Percentiles rank a stretch among this genome's conserved stretches.
phyloP scores from a whole-genome alignment of 345 rosid species.

The Citrus mangshanensis region DNA sequence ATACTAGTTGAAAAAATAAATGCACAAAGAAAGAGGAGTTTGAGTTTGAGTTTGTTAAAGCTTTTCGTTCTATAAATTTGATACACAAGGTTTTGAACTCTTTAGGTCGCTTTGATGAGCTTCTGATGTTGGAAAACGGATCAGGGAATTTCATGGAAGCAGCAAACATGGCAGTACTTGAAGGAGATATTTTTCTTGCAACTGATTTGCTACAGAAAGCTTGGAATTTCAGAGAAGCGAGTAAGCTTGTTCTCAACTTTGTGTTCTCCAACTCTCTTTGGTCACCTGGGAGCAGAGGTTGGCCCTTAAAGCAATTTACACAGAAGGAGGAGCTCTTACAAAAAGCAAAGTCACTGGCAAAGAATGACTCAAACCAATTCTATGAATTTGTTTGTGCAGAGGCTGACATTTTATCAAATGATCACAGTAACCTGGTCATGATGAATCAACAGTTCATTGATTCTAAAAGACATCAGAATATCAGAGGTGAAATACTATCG shows the following conservation, averaged over 20 bases:
- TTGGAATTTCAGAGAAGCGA: constrained; percentile 27
- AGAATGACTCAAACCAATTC: constrained; percentile 20
- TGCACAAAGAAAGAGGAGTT: too few relatives aligned
- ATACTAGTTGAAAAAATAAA: constrained; percentile 7
- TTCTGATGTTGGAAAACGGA: constrained; percentile 26
- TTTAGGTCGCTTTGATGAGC: background rate
- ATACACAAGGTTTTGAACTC: constrained; percentile 10
- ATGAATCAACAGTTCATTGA: constrained; percentile 25
- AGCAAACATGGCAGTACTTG: constrained; percentile 27
- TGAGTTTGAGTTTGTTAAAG: too few relatives aligned
- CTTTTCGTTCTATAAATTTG: too few relatives aligned
- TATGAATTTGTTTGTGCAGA: constrained; percentile 29
- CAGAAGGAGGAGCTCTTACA: constrained; percentile 28
- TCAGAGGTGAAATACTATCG: constrained; percentile 35
- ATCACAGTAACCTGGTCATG: constrained; percentile 11
- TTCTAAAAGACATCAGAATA: constrained; percentile 24
- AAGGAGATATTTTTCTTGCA: constrained; percentile 28
- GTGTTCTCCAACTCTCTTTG: constrained; percentile 42
- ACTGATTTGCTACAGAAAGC: constrained; percentile 35
- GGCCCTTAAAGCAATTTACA: constrained; percentile 42
- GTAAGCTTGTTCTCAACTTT: constrained; percentile 26
- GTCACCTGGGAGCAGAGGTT: constrained; percentile 35
- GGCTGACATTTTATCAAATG: constrained; percentile 23
- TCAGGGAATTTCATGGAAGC: constrained; percentile 30
- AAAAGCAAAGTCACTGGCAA: constrained; percentile 36